Base-by-base conservation (phyloP, 1,284 basidiomycete species). In the Naganishia sp. region DNA sequence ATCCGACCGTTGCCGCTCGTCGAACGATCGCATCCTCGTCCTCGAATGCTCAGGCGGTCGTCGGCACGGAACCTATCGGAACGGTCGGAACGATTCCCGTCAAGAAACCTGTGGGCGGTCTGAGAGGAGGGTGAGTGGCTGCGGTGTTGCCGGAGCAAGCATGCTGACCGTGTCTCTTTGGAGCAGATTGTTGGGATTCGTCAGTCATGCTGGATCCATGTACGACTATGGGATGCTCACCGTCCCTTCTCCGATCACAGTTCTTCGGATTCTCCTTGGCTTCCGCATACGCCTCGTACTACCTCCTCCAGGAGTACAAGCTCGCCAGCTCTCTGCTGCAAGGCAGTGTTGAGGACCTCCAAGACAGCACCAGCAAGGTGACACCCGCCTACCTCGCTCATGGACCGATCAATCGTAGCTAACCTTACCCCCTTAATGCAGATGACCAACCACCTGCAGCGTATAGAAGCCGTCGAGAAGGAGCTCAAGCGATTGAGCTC, bases 301-400 rank as follows among this genome's bases (percentile, higher is more conserved):
- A 91, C 75, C 82, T 96, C 31, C 82, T 94, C 60, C 90, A 94
- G 71, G 93, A 95, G 80, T 94, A 93, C 80, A 91, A 92, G 78
- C 82, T 86, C 59, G 92, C 93, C 9, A 90, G 89, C 6, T 87
- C 88, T 31, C 85, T 90, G 33, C 82, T 95, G 67, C 88, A 94
- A 75, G 86, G 88, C 21, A 92, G 90, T 74, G 89, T 95, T 23
- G 88, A 92, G 74, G 90, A 94, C 74, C 82, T 96, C 55, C 89
- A 92, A 77, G 80, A 84, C 46, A 91, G 87, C 75, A 94, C 92
- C 0, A 86, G 88, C 73, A 90, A 91, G 84, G 92, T 86, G 67
- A 57, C 23, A 33, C 28, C 1, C 11, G 18, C 31, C 23, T 15
- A 16, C 3, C 31, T 21, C 33, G 18, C 59, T 16, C n/a, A 43